phyloP scores from a whole-genome alignment of 2,329 filamentous ascomycete species.

The Trichophyton benhamiae region DNA sequence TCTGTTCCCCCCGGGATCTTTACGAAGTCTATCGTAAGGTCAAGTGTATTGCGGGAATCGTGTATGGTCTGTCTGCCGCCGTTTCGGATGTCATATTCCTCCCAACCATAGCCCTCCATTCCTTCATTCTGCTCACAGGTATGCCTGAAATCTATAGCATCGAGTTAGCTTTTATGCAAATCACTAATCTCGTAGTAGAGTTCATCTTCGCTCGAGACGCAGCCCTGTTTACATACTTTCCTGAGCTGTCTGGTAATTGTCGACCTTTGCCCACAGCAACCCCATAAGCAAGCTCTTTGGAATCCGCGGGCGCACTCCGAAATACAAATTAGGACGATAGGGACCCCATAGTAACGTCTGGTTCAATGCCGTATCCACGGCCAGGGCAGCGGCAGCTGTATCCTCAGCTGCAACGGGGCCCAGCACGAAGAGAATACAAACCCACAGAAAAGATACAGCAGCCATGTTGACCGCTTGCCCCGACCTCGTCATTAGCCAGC shows the following conservation, averaged over 20 bases:
- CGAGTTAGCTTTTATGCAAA: not conserved
- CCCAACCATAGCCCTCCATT: constrained; percentile 95
- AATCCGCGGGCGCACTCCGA: constrained; percentile 71
- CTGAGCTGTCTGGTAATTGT: constrained; percentile 64
- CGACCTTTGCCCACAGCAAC: constrained; percentile 78
- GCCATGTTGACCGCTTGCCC: constrained; percentile 6
- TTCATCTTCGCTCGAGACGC: not conserved
- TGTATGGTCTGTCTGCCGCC: constrained; percentile 85
- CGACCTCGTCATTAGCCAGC: not conserved
- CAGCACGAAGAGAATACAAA: constrained; percentile 15
- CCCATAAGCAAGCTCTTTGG: constrained; percentile 71
- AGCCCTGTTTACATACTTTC: constrained; percentile 47
- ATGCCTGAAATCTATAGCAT: constrained; percentile 62
- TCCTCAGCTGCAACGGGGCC: not conserved
- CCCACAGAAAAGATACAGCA: constrained; percentile 20
- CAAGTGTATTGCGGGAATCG: constrained; percentile 74
- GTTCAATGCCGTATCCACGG: constrained; percentile 46
- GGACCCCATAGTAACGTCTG: constrained; percentile 90
- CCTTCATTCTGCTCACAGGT: constrained; percentile 93
- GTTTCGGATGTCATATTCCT: constrained; percentile 81
- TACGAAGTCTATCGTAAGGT: constrained; percentile 85
- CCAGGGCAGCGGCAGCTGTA: constrained; percentile 18
- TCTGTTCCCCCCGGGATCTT: constrained; percentile 77
- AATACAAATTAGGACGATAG: constrained; percentile 88
- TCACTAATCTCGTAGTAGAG: not conserved